phyloP scores from a whole-genome alignment of 805 yeast genomes.

The Sugiyamaella floridensis region DNA sequence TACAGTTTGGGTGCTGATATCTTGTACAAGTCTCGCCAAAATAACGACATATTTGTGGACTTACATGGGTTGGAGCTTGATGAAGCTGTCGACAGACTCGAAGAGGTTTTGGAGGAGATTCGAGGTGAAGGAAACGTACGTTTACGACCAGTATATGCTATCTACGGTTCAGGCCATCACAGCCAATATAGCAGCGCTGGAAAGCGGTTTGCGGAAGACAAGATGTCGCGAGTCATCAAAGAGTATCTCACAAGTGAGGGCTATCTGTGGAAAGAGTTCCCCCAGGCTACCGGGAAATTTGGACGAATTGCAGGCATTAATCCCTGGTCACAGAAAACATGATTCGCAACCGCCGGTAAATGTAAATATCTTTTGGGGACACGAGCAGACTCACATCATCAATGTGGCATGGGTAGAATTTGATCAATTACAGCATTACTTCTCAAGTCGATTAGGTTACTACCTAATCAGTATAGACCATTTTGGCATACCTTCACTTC shows the following conservation, averaged over 20 bases:
- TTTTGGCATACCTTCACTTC: background rate
- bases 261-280: constrained; percentile 33
- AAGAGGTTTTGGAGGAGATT: constrained; percentile 19
- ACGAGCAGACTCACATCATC: too few relatives aligned
- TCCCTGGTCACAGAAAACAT: constrained; percentile 31
- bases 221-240: constrained; percentile 27
- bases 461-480: too few relatives aligned
- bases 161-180: constrained; percentile 31
- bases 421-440: too few relatives aligned
- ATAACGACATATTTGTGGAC: constrained; percentile 27
- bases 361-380: background rate
- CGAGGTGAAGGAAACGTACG: constrained; percentile 19
- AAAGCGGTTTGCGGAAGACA: constrained; percentile 26
- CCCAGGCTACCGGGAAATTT: constrained; percentile 27
- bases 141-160: constrained; percentile 26
- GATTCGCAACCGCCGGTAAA: background rate
- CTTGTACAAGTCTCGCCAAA: constrained; percentile 23
- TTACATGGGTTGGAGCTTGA: constrained; percentile 33
- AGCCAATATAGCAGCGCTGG: background rate
- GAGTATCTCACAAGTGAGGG: constrained; percentile 33
- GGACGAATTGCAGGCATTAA: constrained; percentile 38
- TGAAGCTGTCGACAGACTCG: constrained; percentile 28
- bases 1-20: constrained; percentile 24
- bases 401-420: too few relatives aligned
- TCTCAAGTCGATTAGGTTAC: too few relatives aligned